These are phyloP conservation scores for Trypanosoma scelopori DNA, from an alignment of 208 protist genomes.

Conservation along the genomic window DNA sequence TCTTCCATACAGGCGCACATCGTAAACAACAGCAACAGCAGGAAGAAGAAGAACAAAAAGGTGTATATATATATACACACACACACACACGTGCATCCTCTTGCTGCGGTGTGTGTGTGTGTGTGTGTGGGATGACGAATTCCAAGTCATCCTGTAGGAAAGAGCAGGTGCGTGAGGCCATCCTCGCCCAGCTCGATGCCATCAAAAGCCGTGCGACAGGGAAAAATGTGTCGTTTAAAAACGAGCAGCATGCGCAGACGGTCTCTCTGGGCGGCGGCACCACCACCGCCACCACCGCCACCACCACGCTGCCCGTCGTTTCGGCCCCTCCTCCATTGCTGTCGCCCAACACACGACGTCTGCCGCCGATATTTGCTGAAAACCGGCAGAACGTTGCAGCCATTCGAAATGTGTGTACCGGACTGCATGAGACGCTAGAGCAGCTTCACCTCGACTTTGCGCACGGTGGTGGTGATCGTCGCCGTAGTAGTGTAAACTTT, in stretches of 20 bases:
- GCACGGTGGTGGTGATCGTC: neutral
- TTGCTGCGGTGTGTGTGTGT: neutral
- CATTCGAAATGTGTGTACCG: slow-evolving; percentile 30
- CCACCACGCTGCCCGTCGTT: slow-evolving; percentile 8
- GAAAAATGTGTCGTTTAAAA: too few relatives aligned
- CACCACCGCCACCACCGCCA: too few relatives aligned
- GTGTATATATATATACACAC: slow-evolving; percentile 2
- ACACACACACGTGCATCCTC: neutral
- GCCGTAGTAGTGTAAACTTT: neutral
- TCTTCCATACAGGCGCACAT: too few relatives aligned
- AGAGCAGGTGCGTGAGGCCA: neutral
- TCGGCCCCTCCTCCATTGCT: slow-evolving; percentile 23
- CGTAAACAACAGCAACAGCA: too few relatives aligned
- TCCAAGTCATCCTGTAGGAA: neutral
- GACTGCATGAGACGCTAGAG: slow-evolving; percentile 35
- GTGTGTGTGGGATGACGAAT: neutral
- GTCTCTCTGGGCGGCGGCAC: too few relatives aligned
- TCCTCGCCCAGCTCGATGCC: slow-evolving; percentile 4
- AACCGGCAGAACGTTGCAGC: slow-evolving; percentile 30
- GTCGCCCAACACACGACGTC: slow-evolving; percentile 35
- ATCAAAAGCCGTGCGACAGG: neutral
- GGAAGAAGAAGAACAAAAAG: neutral
- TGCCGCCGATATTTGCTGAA: slow-evolving; percentile 56
- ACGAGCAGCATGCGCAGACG: too few relatives aligned
- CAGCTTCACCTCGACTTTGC: slow-evolving; percentile 33